Conservation (phyloP, 257 asterid genomes). For the Datura wrightii region DNA sequence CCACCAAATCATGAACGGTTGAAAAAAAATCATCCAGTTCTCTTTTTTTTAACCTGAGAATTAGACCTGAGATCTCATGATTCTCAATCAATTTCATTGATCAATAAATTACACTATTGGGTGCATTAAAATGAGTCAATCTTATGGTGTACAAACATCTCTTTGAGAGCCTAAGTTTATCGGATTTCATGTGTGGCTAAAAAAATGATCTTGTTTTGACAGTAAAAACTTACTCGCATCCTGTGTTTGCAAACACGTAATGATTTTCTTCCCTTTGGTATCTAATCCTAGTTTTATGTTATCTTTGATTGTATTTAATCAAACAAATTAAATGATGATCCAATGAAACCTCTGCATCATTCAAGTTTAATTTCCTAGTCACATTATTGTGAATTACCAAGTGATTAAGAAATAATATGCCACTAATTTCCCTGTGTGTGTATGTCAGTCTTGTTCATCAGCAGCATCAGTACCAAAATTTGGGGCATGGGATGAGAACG, state of each 20-base stretch:
- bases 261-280: not conserved
- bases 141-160: not conserved
- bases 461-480: slow-evolving; percentile 79
- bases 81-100: not conserved
- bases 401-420: too few species aligned
- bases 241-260: not conserved
- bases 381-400: too few species aligned
- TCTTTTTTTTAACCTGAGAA: not conserved
- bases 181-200: not conserved
- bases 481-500: slow-evolving; percentile 78
- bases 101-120: not conserved
- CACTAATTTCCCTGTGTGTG: not conserved
- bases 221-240: not conserved
- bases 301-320: too few species aligned
- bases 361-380: too few species aligned
- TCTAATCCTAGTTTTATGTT: not conserved
- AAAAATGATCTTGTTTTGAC: not conserved
- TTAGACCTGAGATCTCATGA: not conserved
- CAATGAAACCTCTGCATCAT: too few species aligned
- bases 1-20: accelerated
- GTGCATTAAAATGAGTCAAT: not conserved
- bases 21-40: not conserved
- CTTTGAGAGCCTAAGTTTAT: not conserved
- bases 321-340: too few species aligned
- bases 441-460: slow-evolving; percentile 55